A percentile compares a stretch with the other conserved stretches of the same genome.
Conservation (phyloP, 108 stramenopile species). For the Craspedostauros australis region DNA sequence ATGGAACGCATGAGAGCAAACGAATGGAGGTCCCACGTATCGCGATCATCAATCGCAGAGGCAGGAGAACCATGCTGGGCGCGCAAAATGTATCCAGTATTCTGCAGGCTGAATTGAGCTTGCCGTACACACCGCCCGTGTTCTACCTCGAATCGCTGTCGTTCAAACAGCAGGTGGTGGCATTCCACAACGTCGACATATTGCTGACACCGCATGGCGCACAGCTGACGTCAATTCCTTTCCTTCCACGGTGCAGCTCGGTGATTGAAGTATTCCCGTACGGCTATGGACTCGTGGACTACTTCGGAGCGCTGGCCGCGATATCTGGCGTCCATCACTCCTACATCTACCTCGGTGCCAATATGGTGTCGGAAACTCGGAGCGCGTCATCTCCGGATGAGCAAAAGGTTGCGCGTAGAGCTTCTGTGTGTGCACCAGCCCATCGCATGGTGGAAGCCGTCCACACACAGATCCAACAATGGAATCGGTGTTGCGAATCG, state of each 20-base stretch:
- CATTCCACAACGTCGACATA: constrained; percentile 13
- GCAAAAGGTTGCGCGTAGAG: too few species aligned
- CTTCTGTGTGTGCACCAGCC: too few species aligned
- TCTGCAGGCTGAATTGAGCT: constrained; percentile 2
- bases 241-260: constrained; percentile 19
- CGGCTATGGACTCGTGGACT: constrained; percentile 2
- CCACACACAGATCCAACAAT: too few species aligned
- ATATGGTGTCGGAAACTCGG: too few species aligned
- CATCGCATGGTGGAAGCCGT: too few species aligned
- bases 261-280: constrained; percentile 30
- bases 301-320: constrained; percentile 9
- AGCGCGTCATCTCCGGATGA: too few species aligned
- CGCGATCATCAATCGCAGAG: constrained; percentile 6
- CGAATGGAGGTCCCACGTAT: constrained; percentile 1
- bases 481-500: too few species aligned
- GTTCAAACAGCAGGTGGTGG: constrained; percentile 7
- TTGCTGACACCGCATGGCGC: constrained; percentile 28
- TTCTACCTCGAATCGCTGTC: constrained; percentile 1
- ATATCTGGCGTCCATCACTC: constrained; percentile 1
- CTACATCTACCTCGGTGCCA: constrained; percentile 5
- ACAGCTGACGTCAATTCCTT: constrained; percentile 14
- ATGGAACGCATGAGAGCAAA: too few species aligned
- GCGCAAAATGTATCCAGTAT: background rate
- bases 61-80: background rate
- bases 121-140: background rate